Percentiles rank a stretch among this genome's conserved stretches.
Evolutionary conservation across 1,139 yeast genomes (phyloP).

Genomic region (Magnusiomyces magnusii): DNA sequence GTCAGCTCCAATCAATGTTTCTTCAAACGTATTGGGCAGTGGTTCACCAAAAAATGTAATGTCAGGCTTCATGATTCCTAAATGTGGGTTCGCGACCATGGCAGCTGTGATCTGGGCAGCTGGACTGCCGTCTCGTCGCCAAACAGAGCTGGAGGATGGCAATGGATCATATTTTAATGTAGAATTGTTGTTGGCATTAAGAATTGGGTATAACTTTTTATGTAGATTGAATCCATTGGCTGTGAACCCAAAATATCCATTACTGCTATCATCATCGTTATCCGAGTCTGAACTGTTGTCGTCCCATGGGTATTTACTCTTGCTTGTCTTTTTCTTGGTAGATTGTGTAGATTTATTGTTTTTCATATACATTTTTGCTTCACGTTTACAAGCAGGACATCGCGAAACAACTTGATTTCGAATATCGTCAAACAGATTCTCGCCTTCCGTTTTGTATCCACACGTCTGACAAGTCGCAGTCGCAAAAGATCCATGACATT

Average conservation of each 20-base stretch:
- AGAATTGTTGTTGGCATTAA: slow-evolving; percentile 1
- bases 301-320: slow-evolving; percentile 12
- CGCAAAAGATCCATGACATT: slow-evolving; percentile 96
- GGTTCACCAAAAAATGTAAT: slow-evolving; percentile 93
- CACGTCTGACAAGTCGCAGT: slow-evolving; percentile 85
- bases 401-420: slow-evolving; percentile 54
- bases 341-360: neutral
- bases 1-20: slow-evolving; percentile 42
- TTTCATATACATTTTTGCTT: neutral
- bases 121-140: neutral
- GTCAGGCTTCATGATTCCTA: slow-evolving; percentile 91
- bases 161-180: neutral
- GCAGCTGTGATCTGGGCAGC: neutral
- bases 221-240: slow-evolving; percentile 12
- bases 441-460: slow-evolving; percentile 59
- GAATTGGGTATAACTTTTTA: neutral
- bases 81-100: slow-evolving; percentile 23
- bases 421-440: slow-evolving; percentile 53
- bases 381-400: slow-evolving; percentile 54
- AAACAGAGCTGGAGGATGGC: neutral
- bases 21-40: slow-evolving; percentile 68
- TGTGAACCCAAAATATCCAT: slow-evolving; percentile 7
- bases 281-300: slow-evolving; percentile 14
- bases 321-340: slow-evolving; percentile 6
- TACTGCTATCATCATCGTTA: slow-evolving; percentile 23